Conservation (phyloP, 805 yeast species). For the Yarrowia divulgata region DNA sequence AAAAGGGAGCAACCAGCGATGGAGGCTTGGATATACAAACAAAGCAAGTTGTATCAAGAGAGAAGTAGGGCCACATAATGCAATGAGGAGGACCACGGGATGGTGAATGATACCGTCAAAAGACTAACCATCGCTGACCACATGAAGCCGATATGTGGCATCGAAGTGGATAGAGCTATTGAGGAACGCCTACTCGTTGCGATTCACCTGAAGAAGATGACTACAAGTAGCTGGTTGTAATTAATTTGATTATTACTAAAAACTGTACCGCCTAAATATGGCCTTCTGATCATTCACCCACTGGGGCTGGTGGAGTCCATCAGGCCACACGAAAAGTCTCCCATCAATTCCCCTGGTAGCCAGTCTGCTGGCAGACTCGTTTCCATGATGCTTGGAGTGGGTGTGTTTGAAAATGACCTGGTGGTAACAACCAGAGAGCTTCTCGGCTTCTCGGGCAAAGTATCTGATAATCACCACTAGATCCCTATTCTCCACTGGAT, state of each 20-base stretch:
- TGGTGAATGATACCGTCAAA: too few relatives aligned
- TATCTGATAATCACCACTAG: constrained; percentile 1
- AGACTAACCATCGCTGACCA: too few relatives aligned
- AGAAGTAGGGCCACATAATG: too few relatives aligned
- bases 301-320: constrained; percentile 3
- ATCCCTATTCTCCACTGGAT: constrained; percentile 8
- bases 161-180: too few relatives aligned
- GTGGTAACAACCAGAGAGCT: constrained; percentile 14
- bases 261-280: constrained; percentile 8
- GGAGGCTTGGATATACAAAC: too few relatives aligned
- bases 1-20: too few relatives aligned
- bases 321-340: constrained; percentile 7
- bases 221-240: too few relatives aligned
- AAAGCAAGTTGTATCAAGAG: too few relatives aligned
- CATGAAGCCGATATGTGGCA: too few relatives aligned
- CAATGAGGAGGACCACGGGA: too few relatives aligned
- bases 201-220: too few relatives aligned
- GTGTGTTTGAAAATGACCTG: constrained; percentile 8
- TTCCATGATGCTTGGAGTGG: constrained; percentile 10
- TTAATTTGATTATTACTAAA: neutral
- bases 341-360: constrained; percentile 14
- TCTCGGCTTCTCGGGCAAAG: constrained; percentile 12
- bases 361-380: constrained; percentile 17
- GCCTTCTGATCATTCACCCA: constrained; percentile 24
- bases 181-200: too few relatives aligned